These are phyloP conservation scores for Candida oleophila DNA, from an alignment of 805 yeast genomes.

Conservation along the genomic window DNA sequence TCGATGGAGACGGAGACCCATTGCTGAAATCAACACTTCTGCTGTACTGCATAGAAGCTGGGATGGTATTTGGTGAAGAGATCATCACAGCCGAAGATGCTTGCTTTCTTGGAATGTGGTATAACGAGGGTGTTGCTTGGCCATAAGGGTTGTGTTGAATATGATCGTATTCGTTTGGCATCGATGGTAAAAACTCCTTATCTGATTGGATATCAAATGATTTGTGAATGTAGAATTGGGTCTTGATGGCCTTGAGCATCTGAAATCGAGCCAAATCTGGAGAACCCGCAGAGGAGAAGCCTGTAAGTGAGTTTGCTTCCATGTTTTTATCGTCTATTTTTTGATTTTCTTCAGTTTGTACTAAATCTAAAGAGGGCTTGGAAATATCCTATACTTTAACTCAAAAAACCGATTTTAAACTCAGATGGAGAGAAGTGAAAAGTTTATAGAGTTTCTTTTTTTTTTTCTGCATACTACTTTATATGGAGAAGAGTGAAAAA, in stretches of 20 bases:
- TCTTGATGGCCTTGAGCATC: slow-evolving; percentile 34
- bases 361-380: no score
- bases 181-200: slow-evolving; percentile 51
- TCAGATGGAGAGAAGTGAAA: not conserved
- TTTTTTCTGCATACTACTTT: not conserved
- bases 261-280: slow-evolving; percentile 10
- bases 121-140: not conserved
- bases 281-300: not conserved
- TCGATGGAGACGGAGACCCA: not conserved
- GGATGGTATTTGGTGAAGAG: not conserved
- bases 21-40: not conserved
- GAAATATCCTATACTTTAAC: not conserved
- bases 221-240: slow-evolving; percentile 58
- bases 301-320: not conserved
- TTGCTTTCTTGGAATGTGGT: not conserved
- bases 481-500: slow-evolving; percentile 3
- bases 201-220: slow-evolving; percentile 74
- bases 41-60: slow-evolving; percentile 1
- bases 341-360: not conserved
- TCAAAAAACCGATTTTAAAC: no score
- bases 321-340: not conserved
- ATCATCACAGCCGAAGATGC: not conserved
- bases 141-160: not conserved
- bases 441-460: no score
- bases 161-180: slow-evolving; percentile 10